These are phyloP conservation scores for Ceratocystis huliohia DNA, from an alignment of 2,329 filamentous ascomycete species.

Conservation along the genomic window DNA sequence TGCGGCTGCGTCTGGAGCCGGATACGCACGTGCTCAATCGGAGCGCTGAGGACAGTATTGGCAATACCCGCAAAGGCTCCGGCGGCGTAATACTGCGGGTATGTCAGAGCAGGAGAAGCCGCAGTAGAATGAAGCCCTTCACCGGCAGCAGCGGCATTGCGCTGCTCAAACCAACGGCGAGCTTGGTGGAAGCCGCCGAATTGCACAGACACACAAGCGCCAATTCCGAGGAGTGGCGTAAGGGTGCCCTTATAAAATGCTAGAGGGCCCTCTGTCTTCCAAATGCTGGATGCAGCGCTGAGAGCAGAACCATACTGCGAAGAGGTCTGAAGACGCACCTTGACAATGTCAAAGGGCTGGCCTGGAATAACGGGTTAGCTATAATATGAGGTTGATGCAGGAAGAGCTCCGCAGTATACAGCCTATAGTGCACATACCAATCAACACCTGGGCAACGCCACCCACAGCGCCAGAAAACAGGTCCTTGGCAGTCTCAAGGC, in stretches of 20 bases:
- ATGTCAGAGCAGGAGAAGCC: conserved; percentile 49
- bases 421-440: conserved; percentile 50
- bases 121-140: conserved; percentile 29
- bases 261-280: conserved; percentile 70
- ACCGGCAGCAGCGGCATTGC: conserved; percentile 42
- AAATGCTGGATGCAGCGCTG: conserved; percentile 70
- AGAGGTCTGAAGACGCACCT: conserved; percentile 89
- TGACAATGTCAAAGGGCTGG: conserved; percentile 80
- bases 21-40: conserved; percentile 96
- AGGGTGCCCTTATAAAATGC: conserved; percentile 99
- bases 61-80: conserved; percentile 87
- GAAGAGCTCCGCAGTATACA: conserved; percentile 17
- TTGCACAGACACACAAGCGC: conserved; percentile 95
- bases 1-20: conserved; percentile 93
- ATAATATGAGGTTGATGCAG: not conserved
- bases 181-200: conserved; percentile 95
- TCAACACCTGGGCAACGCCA: conserved; percentile 82
- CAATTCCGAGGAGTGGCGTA: conserved; percentile 87
- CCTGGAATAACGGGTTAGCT: conserved; percentile 31
- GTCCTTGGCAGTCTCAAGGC: conserved; percentile 65
- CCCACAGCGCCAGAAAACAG: conserved; percentile 81
- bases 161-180: conserved; percentile 68
- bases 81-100: conserved; percentile 76
- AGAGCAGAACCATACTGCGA: conserved; percentile 68
- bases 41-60: conserved; percentile 76